Base-by-base conservation (phyloP, 345 rosid species). In the Cochlearia excelsa region DNA sequence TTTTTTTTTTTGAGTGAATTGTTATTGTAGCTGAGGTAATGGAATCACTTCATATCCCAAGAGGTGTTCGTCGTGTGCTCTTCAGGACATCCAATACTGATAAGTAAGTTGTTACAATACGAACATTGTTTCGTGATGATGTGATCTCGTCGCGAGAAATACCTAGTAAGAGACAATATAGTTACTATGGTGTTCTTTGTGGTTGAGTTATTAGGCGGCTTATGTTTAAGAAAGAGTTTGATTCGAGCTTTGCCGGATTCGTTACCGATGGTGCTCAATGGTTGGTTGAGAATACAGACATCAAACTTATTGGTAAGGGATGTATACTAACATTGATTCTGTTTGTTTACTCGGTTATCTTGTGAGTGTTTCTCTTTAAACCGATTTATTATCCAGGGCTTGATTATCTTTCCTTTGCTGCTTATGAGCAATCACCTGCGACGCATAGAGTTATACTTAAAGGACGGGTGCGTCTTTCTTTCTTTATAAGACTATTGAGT, bases 31-130 rank as follows among this genome's bases (percentile, higher is more conserved):
- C 89, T 75, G 87, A 82, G 59, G 94, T 79, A 6, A 86, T 92
- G 95, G 74, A 88, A 71, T 79, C 97, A 60, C 70, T 92, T 29
- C 59, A 84, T 52, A 84, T 92, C 64, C 95, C 93, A 6, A 80
- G 59, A 67, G 97, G 97, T 41, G 83, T 84, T 30, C 80, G 82
- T 26, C 87, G 95, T 38, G 98, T 84, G 63, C 83, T 91, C 68
- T 91, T 91, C 63, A 80, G 95, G 76, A 88, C 98, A 4, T 55
- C 77, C 9, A 91, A 91, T 54, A 91, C 96, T 40, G 98, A 91
- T 66, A 84, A 84, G 96, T 87, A 52, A 63, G 54, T 63, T 33
- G 40, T 37, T 5, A 3, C 69, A 42, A 9, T 59, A 37, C 28
- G 42, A 31, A 30, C 2, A 29, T 1, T 30, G 40, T 56, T n/a